Evolutionary conservation across 2,329 filamentous ascomycete genomes (phyloP).

Genomic region (Trichoderma citrinoviride): DNA sequence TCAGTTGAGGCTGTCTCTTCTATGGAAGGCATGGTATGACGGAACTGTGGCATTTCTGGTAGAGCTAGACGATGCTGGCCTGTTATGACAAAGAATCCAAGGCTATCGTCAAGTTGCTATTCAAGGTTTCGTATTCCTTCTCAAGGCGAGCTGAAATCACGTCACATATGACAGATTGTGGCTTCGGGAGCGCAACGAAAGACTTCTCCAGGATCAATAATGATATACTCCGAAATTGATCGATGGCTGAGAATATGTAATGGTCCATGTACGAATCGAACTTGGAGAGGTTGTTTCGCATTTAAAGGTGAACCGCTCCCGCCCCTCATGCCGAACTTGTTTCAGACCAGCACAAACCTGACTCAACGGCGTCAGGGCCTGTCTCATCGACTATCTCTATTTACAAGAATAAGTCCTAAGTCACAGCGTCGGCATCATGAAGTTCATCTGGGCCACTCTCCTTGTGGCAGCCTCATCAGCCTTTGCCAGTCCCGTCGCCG

Average conservation of each 20-base stretch:
- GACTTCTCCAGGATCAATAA: not conserved
- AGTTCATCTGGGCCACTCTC: conserved; percentile 30
- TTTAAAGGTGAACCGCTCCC: not conserved
- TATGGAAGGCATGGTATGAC: not conserved
- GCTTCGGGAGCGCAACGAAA: not conserved
- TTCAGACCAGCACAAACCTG: not conserved
- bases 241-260: not conserved
- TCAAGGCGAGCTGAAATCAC: not conserved
- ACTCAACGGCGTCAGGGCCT: not conserved
- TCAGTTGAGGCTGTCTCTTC: not conserved
- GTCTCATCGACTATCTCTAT: not conserved
- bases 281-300: not conserved
- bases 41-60: not conserved
- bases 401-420: not conserved
- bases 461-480: conserved; percentile 29
- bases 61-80: not conserved
- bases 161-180: not conserved
- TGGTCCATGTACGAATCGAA: no score
- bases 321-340: no score
- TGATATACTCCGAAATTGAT: not conserved
- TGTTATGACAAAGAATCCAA: not conserved
- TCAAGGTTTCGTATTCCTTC: not conserved
- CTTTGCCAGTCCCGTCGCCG: conserved; percentile 30
- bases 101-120: not conserved
- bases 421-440: conserved; percentile 30